Conservation (phyloP, 2,329 filamentous ascomycete genomes). For the Pyrenophora seminiperda region DNA sequence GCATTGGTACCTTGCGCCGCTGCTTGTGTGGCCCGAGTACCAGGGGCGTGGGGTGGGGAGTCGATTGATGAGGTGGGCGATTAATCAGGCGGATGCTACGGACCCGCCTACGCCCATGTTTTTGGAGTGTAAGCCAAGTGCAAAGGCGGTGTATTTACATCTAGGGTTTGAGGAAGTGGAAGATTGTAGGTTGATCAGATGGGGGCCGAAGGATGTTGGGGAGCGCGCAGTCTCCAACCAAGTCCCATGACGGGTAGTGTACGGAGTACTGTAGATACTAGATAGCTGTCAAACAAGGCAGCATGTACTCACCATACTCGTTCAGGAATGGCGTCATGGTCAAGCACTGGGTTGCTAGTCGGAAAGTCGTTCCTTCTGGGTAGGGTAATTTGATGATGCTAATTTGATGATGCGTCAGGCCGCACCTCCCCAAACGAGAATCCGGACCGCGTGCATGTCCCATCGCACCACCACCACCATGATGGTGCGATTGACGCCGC, state of each 20-base stretch:
- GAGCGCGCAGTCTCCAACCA: constrained; percentile 12
- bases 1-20: constrained; percentile 42
- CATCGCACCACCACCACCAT: constrained; percentile 29
- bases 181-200: constrained; percentile 25
- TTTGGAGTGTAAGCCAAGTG: constrained; percentile 34
- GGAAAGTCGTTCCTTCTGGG: constrained; percentile 7
- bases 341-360: constrained; percentile 10
- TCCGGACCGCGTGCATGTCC: constrained; percentile 6
- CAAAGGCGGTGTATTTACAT: constrained; percentile 38
- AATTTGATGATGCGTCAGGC: constrained; percentile 14
- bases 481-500: constrained; percentile 46
- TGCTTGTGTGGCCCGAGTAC: constrained; percentile 38
- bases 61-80: constrained; percentile 37
- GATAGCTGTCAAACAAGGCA: neutral
- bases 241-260: constrained; percentile 1
- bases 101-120: constrained; percentile 34
- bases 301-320: too few species aligned
- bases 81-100: constrained; percentile 36
- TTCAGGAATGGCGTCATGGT: neutral
- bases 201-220: constrained; percentile 20
- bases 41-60: constrained; percentile 38
- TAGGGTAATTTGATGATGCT: constrained; percentile 16
- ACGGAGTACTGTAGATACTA: too few species aligned
- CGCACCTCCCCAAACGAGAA: constrained; percentile 17
- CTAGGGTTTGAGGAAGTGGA: constrained; percentile 34